Percentiles rank a stretch among this genome's conserved stretches.
Conservation (phyloP, 1,284 basidiomycete genomes). For the Cryptococcus sp. region DNA sequence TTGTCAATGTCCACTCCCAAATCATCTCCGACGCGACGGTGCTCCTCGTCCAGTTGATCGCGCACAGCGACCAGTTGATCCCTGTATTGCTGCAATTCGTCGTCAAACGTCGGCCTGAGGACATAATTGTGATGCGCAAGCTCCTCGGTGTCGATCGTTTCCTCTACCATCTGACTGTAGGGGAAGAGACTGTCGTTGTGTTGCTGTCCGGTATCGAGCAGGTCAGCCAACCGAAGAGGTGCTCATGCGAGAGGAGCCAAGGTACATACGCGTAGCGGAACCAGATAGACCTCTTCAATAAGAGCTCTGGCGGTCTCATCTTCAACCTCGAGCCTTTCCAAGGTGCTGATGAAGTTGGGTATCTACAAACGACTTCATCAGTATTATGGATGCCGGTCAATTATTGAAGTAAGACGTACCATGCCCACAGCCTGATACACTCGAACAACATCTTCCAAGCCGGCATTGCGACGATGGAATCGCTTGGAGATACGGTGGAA, state of each 20-base stretch:
- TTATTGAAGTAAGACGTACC: conserved; percentile 46
- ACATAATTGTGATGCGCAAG: conserved; percentile 82
- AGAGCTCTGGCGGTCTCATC: conserved; percentile 58
- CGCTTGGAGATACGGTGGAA: conserved; percentile 90
- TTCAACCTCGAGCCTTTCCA: conserved; percentile 54
- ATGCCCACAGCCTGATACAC: conserved; percentile 86
- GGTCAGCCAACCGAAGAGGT: too few species aligned
- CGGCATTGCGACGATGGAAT: conserved; percentile 81
- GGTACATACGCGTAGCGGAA: conserved; percentile 62
- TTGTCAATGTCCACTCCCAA: conserved; percentile 88
- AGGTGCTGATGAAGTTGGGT: conserved; percentile 69
- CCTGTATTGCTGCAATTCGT: conserved; percentile 69
- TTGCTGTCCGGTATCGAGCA: conserved; percentile 57
- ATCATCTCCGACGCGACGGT: conserved; percentile 69
- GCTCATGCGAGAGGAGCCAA: neutral
- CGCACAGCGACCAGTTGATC: conserved; percentile 69
- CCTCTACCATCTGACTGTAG: conserved; percentile 92
- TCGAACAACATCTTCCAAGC: conserved; percentile 91
- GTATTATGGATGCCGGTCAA: neutral
- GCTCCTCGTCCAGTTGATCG: conserved; percentile 83
- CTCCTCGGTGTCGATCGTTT: conserved; percentile 88
- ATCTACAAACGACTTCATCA: conserved; percentile 57
- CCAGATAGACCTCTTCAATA: conserved; percentile 68
- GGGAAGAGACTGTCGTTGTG: conserved; percentile 67
- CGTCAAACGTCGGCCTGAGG: conserved; percentile 70